These are phyloP conservation scores for Medicago arabica DNA, from an alignment of 306 rosid species.

Conservation along the genomic window DNA sequence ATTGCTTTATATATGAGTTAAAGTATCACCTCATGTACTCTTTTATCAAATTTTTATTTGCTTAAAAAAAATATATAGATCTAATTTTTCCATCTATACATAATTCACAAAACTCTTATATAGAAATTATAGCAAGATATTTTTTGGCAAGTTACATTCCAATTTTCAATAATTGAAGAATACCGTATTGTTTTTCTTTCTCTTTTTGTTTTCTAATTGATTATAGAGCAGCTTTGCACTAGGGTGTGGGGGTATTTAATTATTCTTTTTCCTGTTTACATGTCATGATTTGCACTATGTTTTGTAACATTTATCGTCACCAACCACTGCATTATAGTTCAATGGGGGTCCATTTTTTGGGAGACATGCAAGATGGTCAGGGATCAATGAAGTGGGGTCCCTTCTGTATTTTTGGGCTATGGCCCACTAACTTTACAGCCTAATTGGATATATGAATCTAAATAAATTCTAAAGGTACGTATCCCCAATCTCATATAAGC, in stretches of 20 bases:
- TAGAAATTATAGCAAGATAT: conserved; percentile 2
- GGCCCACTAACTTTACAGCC: conserved; percentile 57
- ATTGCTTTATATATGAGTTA: too few relatives aligned
- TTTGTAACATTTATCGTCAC: conserved; percentile 44
- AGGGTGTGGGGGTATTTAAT: neutral
- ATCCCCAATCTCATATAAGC: conserved; percentile 41
- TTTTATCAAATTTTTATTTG: neutral
- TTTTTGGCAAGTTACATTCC: conserved; percentile 39
- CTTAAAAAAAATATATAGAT: too few relatives aligned
- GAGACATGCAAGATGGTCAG: conserved; percentile 50
- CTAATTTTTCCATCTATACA: neutral
- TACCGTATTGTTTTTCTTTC: conserved; percentile 34
- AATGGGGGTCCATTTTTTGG: conserved; percentile 46
- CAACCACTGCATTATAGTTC: conserved; percentile 44
- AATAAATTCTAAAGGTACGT: conserved; percentile 37
- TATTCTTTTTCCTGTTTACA: neutral
- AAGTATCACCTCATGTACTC: neutral
- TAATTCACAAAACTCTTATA: neutral
- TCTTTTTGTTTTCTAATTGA: conserved; percentile 48
- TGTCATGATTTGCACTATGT: conserved; percentile 25
- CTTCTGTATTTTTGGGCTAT: conserved; percentile 49
- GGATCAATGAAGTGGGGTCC: conserved; percentile 49
- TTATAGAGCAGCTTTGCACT: conserved; percentile 38
- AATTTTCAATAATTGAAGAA: conserved; percentile 42
- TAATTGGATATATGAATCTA: conserved; percentile 53